Evolutionary conservation across 768 basidiomycete species (phyloP).

Genomic region (Russula ochroleuca): DNA sequence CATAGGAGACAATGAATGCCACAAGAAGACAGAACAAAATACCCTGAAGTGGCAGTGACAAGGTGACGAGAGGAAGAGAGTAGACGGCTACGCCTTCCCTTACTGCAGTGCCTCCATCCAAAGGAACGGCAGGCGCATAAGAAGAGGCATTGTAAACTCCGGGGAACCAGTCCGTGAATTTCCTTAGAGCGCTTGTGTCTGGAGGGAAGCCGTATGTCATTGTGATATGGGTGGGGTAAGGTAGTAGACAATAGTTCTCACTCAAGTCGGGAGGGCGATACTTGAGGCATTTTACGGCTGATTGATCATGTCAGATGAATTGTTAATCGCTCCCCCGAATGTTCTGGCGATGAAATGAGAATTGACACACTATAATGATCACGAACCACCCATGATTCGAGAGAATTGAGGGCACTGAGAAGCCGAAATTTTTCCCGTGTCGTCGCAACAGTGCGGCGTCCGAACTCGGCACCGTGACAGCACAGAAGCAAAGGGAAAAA

Average conservation of each 20-base stretch:
- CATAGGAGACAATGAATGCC: not conserved
- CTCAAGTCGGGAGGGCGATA: not conserved
- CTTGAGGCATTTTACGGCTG: not conserved
- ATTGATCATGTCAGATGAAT: not conserved
- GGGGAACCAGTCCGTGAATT: not conserved
- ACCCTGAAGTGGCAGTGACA: not conserved
- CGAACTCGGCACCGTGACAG: too few relatives aligned
- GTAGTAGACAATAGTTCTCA: not conserved
- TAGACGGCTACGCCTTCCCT: too few relatives aligned
- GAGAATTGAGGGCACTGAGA: too few relatives aligned
- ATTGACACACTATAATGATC: too few relatives aligned
- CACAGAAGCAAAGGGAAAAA: too few relatives aligned
- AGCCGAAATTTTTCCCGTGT: too few relatives aligned
- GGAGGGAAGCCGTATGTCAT: not conserved
- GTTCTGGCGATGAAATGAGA: too few relatives aligned
- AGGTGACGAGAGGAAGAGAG: not conserved
- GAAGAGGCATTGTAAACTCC: not conserved
- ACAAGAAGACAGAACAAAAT: not conserved
- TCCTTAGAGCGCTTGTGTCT: not conserved
- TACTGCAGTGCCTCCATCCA: not conserved
- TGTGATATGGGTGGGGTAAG: not conserved
- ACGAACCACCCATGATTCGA: too few relatives aligned
- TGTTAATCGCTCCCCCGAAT: not conserved
- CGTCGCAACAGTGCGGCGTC: too few relatives aligned
- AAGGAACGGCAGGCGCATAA: not conserved